Base-by-base conservation (phyloP, 805 yeast genomes). In the Saturnispora zaruensis region DNA sequence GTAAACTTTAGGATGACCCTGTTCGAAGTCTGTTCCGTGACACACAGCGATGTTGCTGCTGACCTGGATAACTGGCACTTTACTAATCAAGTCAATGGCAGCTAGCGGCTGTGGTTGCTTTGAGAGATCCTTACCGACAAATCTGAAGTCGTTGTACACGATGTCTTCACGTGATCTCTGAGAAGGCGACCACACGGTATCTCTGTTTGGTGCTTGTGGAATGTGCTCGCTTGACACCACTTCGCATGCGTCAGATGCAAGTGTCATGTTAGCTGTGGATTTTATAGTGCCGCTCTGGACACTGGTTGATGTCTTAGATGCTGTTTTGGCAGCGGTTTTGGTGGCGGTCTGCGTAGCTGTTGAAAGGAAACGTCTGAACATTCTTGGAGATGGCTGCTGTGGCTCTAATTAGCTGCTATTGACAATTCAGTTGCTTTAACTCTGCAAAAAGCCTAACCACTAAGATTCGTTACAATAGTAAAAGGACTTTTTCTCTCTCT, bases 1-100 rank as follows among this genome's bases (percentile, higher is more conserved):
- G 65, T 69, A 87, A 21, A 87, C 79, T 65, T 82, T 84, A 41
- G 96, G 96, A 65, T 87, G 96, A 18, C 96, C 96, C 59, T 80
- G 85, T 59, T 78, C 79, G 9, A 84, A 85, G 58, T 74, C 80
- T 57, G 84, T 82, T 37, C 96, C 96, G 59, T 84, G 87, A 65
- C 96, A 87, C 16, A 83, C 91, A 1, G 96, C 96, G 47, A 80
- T 66, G 59, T 79, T 74, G 28, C 55, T 52, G 54, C 73, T 76
- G 37, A 87, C 70, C 61, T 76, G 84, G 57, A 78, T 71, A 40
- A 87, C 69, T 2, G 96, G 95, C 61, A 81, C 80, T 61, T 82
- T 70, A 30, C 84, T 82, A 58, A 87, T 84, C 66, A 87, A 74
- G 42, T 87, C 93, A 60, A 87, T 87, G 50, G 95, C 95, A 40